phyloP scores from a whole-genome alignment of 2,329 filamentous ascomycete species.

The Diaporthe velutina region DNA sequence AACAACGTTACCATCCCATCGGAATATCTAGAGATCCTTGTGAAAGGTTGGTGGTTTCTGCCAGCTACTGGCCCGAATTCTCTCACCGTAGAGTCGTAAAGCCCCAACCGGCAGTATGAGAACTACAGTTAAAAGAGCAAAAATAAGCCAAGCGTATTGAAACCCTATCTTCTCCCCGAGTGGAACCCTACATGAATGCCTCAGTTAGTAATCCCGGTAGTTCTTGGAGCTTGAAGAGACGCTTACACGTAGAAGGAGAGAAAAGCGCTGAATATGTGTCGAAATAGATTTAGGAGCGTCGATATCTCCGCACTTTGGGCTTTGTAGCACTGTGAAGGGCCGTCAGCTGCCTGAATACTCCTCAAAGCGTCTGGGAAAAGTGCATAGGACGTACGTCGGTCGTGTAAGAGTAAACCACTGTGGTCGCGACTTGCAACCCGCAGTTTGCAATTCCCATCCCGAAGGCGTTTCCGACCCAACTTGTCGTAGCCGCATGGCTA shows the following conservation, averaged over 20 bases:
- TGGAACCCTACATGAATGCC: conserved; percentile 41
- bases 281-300: conserved; percentile 49
- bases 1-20: neutral
- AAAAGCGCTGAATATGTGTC: conserved; percentile 49
- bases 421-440: conserved; percentile 52
- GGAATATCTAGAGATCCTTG: conserved; percentile 15
- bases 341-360: neutral
- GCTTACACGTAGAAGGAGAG: conserved; percentile 50
- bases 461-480: conserved; percentile 51
- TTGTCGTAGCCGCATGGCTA: conserved; percentile 47
- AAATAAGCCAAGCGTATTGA: conserved; percentile 48
- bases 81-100: conserved; percentile 43
- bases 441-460: conserved; percentile 52
- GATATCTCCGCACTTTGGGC: conserved; percentile 52
- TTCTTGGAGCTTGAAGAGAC: neutral
- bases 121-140: conserved; percentile 45
- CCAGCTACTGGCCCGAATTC: conserved; percentile 42
- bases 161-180: conserved; percentile 45
- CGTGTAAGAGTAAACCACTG: conserved; percentile 51
- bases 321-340: conserved; percentile 47
- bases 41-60: conserved; percentile 43
- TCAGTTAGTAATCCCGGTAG: neutral
- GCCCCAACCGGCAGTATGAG: conserved; percentile 44
- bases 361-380: too few species aligned
- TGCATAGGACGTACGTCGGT: conserved; percentile 44